phyloP scores from a whole-genome alignment of 768 basidiomycete species.

The Termitomyces sp. region DNA sequence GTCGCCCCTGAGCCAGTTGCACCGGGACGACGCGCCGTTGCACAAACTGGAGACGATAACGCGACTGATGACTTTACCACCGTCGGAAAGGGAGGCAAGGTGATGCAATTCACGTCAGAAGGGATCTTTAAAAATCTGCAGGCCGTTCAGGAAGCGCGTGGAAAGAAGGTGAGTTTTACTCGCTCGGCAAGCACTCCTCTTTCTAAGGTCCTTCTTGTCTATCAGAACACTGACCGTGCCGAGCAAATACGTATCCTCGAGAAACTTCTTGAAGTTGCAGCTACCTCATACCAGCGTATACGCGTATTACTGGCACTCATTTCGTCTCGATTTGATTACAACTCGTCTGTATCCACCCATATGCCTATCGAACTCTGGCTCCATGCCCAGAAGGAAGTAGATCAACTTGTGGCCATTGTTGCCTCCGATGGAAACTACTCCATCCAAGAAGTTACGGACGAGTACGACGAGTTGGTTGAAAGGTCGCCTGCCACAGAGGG shows the following conservation, averaged over 20 bases:
- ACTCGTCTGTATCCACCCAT: conserved; percentile 75
- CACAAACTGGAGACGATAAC: conserved; percentile 36
- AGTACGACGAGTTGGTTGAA: conserved; percentile 90
- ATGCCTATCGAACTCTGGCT: conserved; percentile 95
- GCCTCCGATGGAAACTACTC: conserved; percentile 68
- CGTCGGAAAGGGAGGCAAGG: conserved; percentile 87
- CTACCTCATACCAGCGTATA: conserved; percentile 88
- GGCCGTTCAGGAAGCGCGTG: conserved; percentile 88
- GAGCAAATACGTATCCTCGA: conserved; percentile 93
- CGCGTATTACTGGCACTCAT: conserved; percentile 91
- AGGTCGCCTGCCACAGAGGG: conserved; percentile 70
- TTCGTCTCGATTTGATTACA: conserved; percentile 96
- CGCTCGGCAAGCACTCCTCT: not conserved
- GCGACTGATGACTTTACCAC: conserved; percentile 76
- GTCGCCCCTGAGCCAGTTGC: conserved; percentile 41
- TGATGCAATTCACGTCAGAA: conserved; percentile 76
- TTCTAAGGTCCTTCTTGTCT: not conserved
- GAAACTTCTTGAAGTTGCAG: conserved; percentile 78
- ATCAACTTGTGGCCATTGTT: conserved; percentile 80
- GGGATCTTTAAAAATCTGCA: conserved; percentile 90
- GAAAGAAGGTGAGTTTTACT: conserved; percentile 75
- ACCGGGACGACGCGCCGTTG: conserved; percentile 29
- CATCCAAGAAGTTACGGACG: conserved; percentile 80
- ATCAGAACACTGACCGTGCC: conserved; percentile 91
- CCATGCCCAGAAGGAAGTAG: conserved; percentile 81